These are phyloP conservation scores for Coprinellus aureogranulatus DNA, from an alignment of 768 basidiomycete genomes.

Conservation along the genomic window DNA sequence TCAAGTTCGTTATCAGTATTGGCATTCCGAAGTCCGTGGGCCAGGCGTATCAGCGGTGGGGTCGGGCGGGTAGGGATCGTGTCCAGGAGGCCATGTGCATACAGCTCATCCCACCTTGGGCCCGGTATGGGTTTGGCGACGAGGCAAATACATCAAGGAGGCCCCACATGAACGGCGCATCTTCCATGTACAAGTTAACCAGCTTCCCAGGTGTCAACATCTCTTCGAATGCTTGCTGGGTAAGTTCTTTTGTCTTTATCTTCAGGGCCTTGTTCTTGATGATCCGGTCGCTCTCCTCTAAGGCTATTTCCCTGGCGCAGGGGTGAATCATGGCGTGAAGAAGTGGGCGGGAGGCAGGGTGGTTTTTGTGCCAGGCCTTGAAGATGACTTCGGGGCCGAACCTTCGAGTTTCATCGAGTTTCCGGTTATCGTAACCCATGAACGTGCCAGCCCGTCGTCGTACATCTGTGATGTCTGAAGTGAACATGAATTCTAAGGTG, in stretches of 20 bases:
- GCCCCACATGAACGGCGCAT: neutral
- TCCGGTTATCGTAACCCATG: neutral
- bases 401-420: neutral
- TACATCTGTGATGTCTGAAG: slow-evolving; percentile 10
- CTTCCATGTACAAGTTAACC: neutral
- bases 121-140: slow-evolving; percentile 1
- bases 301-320: neutral
- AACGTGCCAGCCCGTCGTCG: slow-evolving; percentile 4
- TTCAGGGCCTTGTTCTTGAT: neutral
- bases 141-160: neutral
- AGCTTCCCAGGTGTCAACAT: neutral
- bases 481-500: slow-evolving; percentile 13
- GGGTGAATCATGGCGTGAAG: neutral
- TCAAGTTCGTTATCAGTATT: slow-evolving; percentile 21
- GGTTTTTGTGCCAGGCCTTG: neutral
- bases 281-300: neutral
- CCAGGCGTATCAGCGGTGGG: slow-evolving; percentile 20
- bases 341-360: too few species aligned
- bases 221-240: neutral
- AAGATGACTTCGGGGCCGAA: neutral
- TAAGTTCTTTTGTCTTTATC: neutral
- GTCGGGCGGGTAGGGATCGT: slow-evolving; percentile 10
- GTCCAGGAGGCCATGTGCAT: slow-evolving; percentile 9
- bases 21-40: slow-evolving; percentile 17
- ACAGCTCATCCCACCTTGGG: slow-evolving; percentile 11